phyloP scores from a whole-genome alignment of 1,284 basidiomycete genomes.

The Golubevia sp. region DNA sequence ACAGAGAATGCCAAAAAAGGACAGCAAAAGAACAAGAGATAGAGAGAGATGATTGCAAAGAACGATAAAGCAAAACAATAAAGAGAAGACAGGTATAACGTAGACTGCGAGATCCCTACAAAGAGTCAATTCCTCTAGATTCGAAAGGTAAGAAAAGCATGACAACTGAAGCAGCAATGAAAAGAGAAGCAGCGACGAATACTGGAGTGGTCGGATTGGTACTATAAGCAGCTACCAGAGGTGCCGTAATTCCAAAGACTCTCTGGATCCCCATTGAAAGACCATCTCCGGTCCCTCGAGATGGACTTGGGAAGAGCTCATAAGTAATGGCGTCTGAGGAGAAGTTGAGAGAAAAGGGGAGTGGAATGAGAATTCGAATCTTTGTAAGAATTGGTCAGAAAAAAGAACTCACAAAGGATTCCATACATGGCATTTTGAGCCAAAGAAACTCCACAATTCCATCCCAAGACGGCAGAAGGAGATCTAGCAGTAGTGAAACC shows the following conservation, averaged over 20 bases:
- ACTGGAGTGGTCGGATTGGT: slow-evolving; percentile 71
- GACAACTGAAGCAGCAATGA: slow-evolving; percentile 70
- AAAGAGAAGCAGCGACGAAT: slow-evolving; percentile 72
- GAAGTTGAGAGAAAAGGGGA: not conserved
- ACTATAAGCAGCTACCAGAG: slow-evolving; percentile 71
- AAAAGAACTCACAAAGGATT: slow-evolving; percentile 71
- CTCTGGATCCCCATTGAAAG: slow-evolving; percentile 70
- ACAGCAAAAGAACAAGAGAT: too few species aligned
- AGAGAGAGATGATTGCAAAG: too few species aligned
- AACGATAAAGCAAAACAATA: too few species aligned
- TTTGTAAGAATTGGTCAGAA: not conserved
- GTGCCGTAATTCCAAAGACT: slow-evolving; percentile 72
- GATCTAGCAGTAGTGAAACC: slow-evolving; percentile 71
- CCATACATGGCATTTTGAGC: slow-evolving; percentile 74
- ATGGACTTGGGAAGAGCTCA: slow-evolving; percentile 74
- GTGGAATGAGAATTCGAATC: not conserved
- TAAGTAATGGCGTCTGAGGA: slow-evolving; percentile 57
- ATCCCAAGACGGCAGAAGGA: slow-evolving; percentile 70
- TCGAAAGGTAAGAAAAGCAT: slow-evolving; percentile 73
- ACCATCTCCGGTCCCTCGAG: slow-evolving; percentile 75
- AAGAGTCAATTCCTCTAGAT: slow-evolving; percentile 62
- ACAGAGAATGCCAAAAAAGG: too few species aligned
- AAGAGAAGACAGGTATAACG: too few species aligned
- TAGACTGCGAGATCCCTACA: too few species aligned
- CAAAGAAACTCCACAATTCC: slow-evolving; percentile 71